Evolutionary conservation across 768 basidiomycete genomes (phyloP).

Genomic region (Mycena floridula): DNA sequence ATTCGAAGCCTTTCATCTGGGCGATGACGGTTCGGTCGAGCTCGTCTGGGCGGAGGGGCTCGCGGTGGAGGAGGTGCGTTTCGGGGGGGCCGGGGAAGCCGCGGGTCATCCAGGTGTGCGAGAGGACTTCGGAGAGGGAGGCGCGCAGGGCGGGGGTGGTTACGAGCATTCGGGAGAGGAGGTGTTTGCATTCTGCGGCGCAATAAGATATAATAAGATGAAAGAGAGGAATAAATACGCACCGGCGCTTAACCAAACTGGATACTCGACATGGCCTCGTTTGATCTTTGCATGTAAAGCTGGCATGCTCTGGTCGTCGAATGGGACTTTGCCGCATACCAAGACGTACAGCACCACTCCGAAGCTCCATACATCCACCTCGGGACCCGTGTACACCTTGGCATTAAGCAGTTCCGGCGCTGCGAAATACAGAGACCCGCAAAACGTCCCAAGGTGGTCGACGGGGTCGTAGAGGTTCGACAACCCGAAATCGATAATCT

Average conservation of each 20-base stretch:
- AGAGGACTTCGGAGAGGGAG: conserved; percentile 75
- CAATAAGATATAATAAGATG: no score
- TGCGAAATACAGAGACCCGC: conserved; percentile 96
- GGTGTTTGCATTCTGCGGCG: conserved; percentile 94
- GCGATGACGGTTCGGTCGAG: conserved; percentile 81
- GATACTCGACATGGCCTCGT: conserved; percentile 93
- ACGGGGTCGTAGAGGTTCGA: conserved; percentile 91
- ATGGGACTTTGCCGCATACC: conserved; percentile 97
- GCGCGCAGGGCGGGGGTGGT: conserved; percentile 87
- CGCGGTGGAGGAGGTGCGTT: conserved; percentile 80
- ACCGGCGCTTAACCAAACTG: conserved; percentile 91
- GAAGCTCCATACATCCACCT: conserved; percentile 99
- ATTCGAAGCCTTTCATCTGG: conserved; percentile 96
- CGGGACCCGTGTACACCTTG: conserved; percentile 93
- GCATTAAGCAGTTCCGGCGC: conserved; percentile 97
- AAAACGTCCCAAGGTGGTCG: conserved; percentile 86
- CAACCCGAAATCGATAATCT: conserved; percentile 98
- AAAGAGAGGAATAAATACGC: conserved; percentile 44
- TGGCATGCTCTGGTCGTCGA: conserved; percentile 99
- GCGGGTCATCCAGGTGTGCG: conserved; percentile 89
- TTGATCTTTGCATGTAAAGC: conserved; percentile 99
- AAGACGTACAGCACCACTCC: conserved; percentile 97
- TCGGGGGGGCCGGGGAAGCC: conserved; percentile 78
- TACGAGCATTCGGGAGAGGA: conserved; percentile 93
- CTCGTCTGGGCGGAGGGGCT: conserved; percentile 84